phyloP scores from a whole-genome alignment of 257 asterid species.

The Petunia axillaris region DNA sequence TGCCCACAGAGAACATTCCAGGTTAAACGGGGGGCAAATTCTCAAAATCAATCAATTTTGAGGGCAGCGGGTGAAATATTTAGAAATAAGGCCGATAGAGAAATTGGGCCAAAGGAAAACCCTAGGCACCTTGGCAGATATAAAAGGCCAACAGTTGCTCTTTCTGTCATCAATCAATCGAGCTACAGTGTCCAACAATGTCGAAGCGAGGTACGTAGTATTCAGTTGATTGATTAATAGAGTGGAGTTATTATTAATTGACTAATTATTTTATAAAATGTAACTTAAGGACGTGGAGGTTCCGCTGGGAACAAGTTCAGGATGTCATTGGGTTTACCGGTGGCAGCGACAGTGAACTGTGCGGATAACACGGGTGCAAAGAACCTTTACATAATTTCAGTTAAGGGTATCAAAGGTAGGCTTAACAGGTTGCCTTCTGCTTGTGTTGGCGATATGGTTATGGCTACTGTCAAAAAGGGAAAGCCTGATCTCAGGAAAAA shows the following conservation, averaged over 20 bases:
- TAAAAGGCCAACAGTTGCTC: not conserved
- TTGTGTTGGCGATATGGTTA: constrained; percentile 76
- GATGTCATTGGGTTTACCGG: constrained; percentile 78
- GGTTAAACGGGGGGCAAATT: too few species aligned
- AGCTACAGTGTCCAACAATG: constrained; percentile 40
- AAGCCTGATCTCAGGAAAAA: constrained; percentile 75
- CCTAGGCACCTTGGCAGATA: not conserved
- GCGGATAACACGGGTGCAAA: constrained; percentile 72
- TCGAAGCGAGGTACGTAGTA: constrained; percentile 63
- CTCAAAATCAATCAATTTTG: too few species aligned
- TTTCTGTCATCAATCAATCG: not conserved
- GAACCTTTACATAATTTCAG: constrained; percentile 67
- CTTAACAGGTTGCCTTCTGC: constrained; percentile 74
- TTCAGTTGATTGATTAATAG: not conserved
- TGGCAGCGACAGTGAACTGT: constrained; percentile 72
- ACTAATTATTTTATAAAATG: not conserved
- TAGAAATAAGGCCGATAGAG: not conserved
- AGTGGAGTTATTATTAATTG: not conserved
- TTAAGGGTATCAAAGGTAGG: constrained; percentile 70
- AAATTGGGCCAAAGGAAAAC: not conserved
- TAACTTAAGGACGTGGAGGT: constrained; percentile 61
- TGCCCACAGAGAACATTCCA: too few species aligned
- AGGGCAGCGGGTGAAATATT: too few species aligned
- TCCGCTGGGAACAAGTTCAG: constrained; percentile 74
- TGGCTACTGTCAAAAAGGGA: constrained; percentile 81